Evolutionary conservation across 306 rosid species (phyloP), one percentile per base, ranked within the genome.

Genomic region (Delonix regia): DNA sequence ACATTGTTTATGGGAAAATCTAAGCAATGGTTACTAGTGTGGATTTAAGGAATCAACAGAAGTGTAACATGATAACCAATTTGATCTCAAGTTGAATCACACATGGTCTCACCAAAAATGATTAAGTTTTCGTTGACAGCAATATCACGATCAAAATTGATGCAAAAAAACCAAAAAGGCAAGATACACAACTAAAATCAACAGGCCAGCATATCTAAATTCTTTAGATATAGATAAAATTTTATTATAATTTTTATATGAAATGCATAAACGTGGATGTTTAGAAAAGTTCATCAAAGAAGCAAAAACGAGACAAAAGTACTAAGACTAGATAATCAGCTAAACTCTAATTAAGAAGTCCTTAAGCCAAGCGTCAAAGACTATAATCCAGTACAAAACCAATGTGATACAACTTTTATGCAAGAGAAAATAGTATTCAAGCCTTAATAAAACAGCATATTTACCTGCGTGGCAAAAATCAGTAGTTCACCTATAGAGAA

Each of bases 381-480:
- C 66, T 33, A 56, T 28, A 77, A 71, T 66, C 65, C 85, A 57
- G 63, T 60, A 49, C 65, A 53, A 63, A 80, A 59, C 47, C 39
- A 63, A 71, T 28, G 39, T 61, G 66, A 38, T 41, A 60, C 67
- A 69, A 80, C 51, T 73, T 18, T 18, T 45, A 67, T 55, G 34
- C 62, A 79, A 42, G 72, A 24, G 62, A 69, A 59, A 73, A 71
- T 55, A 34, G 64, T 62, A 69, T 33, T 48, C 39, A 45, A 61
- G 61, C 33, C 49, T 48, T 56, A 13, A 49, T 72, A 69, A 49
- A 78, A 80, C 55, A 60, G 59, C 62, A 74, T 30, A 25, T 53
- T 64, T 85, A 94, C 99, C 97, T 90, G 97, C 39, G 89, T 91
- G 76, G 92, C 92, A 79, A 95, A 95, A 75, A 95, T 79, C 61